Evolutionary conservation across 371 early-diverging fungal genomes (phyloP), one percentile per base, ranked within the genome.

Genomic region (Rhizopus delemar): DNA sequence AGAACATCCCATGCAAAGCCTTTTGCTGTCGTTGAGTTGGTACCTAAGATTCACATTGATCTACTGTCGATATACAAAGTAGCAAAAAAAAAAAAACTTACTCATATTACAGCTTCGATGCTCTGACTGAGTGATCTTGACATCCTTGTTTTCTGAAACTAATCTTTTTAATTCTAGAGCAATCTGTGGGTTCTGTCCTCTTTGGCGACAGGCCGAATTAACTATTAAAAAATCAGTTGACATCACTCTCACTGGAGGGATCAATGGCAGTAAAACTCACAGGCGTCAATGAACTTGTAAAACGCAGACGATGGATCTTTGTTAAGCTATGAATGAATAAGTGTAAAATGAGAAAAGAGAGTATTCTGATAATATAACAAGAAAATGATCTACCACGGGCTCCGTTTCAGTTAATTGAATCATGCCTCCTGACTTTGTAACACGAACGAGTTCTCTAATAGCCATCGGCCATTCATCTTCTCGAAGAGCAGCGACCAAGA

Each of bases 391-490:
- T 52, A 52, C 53, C 4, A 12, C 34, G 33, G 53, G 53, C 15
- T 35, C 15, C n/a, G 22, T n/a, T 16, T 52, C 53, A 16, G 35
- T 35, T 16, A 73, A 34, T 53, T 73, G 70, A 3, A 73, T n/a
- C 29, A 53, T 65, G 4, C 73, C 67, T 16, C 63, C 63, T 8
- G 70, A 61, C 39, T 69, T 73, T 6, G 58, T 39, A 12, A 69
- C 34, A 15, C 71, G 63, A 16, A 50, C 46, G 8, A 60, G 11
- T 46, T 67, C 71, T 8, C 52, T 55, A 48, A 71, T 43, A 3
- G 58, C 49, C 4, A 28, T 36, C 4, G 51, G 49, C n/a, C 64
- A 49, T 43, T 68, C 67, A 6, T 69, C 62, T 15, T 52, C 53
- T 29, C 51, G 52, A 53, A 69, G 66, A 12, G 54, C 56, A n/a